Conservation (phyloP, 2,329 filamentous ascomycete species). For the Colletotrichum australisinense region DNA sequence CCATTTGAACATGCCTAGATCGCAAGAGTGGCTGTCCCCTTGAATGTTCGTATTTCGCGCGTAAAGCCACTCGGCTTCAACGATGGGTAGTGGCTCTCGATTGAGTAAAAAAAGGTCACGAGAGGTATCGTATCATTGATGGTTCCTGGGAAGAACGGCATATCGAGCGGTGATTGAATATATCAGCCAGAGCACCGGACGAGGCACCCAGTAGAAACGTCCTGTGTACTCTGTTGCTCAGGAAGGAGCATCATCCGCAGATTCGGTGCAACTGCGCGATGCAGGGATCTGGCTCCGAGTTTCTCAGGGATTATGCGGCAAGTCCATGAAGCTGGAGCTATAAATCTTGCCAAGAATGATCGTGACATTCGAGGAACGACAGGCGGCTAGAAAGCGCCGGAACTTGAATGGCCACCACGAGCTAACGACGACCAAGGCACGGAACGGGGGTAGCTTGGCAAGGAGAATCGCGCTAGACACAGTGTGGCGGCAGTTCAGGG, state of each 20-base stretch:
- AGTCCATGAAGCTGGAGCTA: not conserved
- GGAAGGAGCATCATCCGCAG: not conserved
- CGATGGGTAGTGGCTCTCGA: not conserved
- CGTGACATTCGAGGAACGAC: not conserved
- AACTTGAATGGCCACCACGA: not conserved
- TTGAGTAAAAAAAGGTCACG: not conserved
- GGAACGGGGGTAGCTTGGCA: not conserved
- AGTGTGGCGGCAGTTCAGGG: not conserved
- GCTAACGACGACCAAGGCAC: not conserved
- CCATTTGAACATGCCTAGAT: not conserved
- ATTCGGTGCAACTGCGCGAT: not conserved
- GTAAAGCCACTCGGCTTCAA: not conserved
- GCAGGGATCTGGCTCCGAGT: not conserved
- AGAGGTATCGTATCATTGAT: not conserved
- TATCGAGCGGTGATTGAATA: not conserved
- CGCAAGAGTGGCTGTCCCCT: not conserved
- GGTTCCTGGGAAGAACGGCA: no score
- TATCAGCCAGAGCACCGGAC: not conserved
- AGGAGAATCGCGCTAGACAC: not conserved
- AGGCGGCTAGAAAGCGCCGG: not conserved
- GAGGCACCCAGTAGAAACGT: not conserved
- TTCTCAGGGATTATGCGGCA: not conserved
- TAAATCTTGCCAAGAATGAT: not conserved
- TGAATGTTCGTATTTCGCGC: not conserved
- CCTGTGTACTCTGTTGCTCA: not conserved